Conservation (phyloP, 1,284 basidiomycete species). For the Ustilago lituana region DNA sequence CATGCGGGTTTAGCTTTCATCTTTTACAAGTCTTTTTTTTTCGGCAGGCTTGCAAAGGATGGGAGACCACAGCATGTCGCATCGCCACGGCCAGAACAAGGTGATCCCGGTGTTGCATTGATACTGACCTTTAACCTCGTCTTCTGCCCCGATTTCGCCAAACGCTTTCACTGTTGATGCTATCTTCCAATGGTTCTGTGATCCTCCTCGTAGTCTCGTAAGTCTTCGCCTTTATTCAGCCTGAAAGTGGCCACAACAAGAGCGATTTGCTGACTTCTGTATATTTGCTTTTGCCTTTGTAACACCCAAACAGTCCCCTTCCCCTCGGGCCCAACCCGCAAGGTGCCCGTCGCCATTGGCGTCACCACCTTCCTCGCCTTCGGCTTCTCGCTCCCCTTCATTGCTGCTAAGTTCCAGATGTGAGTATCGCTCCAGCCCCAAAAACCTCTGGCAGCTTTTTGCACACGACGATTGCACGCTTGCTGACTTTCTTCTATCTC, state of each 20-base stretch:
- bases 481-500: neutral
- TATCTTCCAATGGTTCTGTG: neutral
- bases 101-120: neutral
- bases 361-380: slow-evolving; percentile 56
- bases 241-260: too few relatives aligned
- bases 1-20: too few relatives aligned
- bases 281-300: too few relatives aligned
- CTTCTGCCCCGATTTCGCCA: neutral
- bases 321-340: slow-evolving; percentile 59
- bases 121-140: slow-evolving; percentile 1
- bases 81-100: too few relatives aligned
- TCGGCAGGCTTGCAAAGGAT: too few relatives aligned
- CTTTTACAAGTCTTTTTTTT: too few relatives aligned
- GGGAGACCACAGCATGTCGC: too few relatives aligned
- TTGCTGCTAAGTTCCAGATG: slow-evolving; percentile 63
- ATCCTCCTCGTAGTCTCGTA: slow-evolving; percentile 43
- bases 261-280: too few relatives aligned
- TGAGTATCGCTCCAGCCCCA: too few relatives aligned
- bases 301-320: slow-evolving; percentile 62
- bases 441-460: too few relatives aligned
- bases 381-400: slow-evolving; percentile 61
- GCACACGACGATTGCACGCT: too few relatives aligned
- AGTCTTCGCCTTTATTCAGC: slow-evolving; percentile 1
- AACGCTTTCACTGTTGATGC: neutral
- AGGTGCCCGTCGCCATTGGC: slow-evolving; percentile 56